Evolutionary conservation across 2,329 filamentous ascomycete genomes (phyloP).

Genomic region (Beauveria rudraprayagi): DNA sequence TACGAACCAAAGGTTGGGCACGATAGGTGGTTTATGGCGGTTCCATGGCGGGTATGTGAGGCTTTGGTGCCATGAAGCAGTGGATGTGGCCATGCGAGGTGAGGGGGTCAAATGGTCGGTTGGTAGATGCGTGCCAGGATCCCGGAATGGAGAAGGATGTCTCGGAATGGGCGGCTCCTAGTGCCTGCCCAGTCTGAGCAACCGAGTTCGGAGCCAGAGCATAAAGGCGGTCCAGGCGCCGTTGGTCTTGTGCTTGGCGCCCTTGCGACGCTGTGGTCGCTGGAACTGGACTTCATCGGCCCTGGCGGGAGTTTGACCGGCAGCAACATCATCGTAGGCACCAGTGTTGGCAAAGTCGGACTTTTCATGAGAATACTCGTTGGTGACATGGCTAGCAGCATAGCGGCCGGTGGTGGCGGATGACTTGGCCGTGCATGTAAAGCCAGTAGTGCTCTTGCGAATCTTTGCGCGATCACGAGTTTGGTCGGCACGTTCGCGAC

Average conservation of each 20-base stretch:
- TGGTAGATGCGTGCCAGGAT: not conserved
- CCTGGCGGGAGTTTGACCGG: slow-evolving; percentile 19
- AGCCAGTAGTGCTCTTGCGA: slow-evolving; percentile 32
- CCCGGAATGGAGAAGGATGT: not conserved
- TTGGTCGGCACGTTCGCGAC: slow-evolving; percentile 49
- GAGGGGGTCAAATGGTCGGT: not conserved
- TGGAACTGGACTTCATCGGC: slow-evolving; percentile 38
- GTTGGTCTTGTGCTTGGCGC: slow-evolving; percentile 52
- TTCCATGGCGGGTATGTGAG: not conserved
- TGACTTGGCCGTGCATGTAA: slow-evolving; percentile 23
- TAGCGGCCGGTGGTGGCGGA: slow-evolving; percentile 24
- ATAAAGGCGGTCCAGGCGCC: slow-evolving; percentile 56
- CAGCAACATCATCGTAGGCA: slow-evolving; percentile 3
- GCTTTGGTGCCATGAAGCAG: not conserved
- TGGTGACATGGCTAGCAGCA: slow-evolving; percentile 18
- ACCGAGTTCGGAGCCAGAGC: slow-evolving; percentile 53
- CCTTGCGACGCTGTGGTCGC: slow-evolving; percentile 33
- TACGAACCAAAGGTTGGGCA: not conserved
- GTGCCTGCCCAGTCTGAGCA: slow-evolving; percentile 33
- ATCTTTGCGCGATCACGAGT: slow-evolving; percentile 38
- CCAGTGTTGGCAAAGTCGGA: slow-evolving; percentile 29
- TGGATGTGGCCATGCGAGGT: not conserved
- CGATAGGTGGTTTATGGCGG: not conserved
- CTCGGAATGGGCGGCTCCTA: slow-evolving; percentile 19
- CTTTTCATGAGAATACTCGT: slow-evolving; percentile 25